Percentiles rank a stretch among this genome's conserved stretches.
These are phyloP conservation scores for Rheum nobile DNA, from an alignment of 148 eudicot species.

Conservation along the genomic window DNA sequence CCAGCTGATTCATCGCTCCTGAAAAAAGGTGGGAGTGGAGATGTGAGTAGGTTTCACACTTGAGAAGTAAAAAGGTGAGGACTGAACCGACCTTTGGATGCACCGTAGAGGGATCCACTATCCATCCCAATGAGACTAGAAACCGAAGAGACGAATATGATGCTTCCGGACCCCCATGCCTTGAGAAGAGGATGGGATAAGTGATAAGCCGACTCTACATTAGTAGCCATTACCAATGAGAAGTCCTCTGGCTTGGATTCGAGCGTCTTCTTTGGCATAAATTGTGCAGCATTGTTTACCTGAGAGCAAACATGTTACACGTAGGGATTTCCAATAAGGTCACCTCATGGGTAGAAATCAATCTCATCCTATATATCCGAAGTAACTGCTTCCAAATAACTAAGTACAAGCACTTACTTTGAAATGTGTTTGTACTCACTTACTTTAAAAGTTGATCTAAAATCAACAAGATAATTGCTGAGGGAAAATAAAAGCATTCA, in stretches of 20 bases:
- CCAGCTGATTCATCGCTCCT: conserved; percentile 27
- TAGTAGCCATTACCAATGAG: conserved; percentile 25
- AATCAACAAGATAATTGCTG: too few relatives aligned
- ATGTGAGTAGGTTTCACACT: not conserved
- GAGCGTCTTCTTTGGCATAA: conserved; percentile 15
- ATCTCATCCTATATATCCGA: not conserved
- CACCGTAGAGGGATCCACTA: conserved; percentile 28
- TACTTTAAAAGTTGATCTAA: too few relatives aligned
- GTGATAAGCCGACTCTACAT: conserved; percentile 44
- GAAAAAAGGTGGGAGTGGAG: not conserved
- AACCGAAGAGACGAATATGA: conserved; percentile 42
- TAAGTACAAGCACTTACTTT: too few relatives aligned
- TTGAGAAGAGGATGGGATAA: conserved; percentile 47
- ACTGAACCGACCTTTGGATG: conserved; percentile 28
- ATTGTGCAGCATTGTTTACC: conserved; percentile 45
- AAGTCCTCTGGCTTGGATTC: conserved; percentile 27
- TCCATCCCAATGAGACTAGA: conserved; percentile 23
- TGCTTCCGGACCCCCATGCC: conserved; percentile 37
- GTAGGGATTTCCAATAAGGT: not conserved
- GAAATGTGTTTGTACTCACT: too few relatives aligned
- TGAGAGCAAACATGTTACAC: not conserved
- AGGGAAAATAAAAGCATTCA: too few relatives aligned
- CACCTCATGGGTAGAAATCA: not conserved
- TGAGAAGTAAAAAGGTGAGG: not conserved
- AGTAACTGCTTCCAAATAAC: too few relatives aligned